Evolutionary conservation across 2,329 filamentous ascomycete genomes (phyloP).

Genomic region (Pseudogymnoascus pannorum): DNA sequence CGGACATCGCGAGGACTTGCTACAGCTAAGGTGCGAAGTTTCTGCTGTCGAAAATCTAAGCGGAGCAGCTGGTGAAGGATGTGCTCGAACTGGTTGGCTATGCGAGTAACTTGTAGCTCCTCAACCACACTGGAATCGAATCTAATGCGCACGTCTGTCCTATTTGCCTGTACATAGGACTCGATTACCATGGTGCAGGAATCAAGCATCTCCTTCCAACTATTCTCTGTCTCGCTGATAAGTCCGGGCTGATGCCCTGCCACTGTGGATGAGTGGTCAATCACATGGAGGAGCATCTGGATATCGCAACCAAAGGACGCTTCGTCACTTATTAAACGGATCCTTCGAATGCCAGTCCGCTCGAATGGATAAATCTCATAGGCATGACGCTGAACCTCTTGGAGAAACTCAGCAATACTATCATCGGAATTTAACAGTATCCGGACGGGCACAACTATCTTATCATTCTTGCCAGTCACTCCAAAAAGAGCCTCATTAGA

Average conservation of each 20-base stretch:
- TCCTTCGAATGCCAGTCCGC: background rate
- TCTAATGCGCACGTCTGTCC: background rate
- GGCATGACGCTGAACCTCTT: background rate
- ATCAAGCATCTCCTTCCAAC: background rate
- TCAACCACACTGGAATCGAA: background rate
- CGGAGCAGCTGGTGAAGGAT: background rate
- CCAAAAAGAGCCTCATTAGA: constrained; percentile 2
- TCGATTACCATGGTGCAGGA: background rate
- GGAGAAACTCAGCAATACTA: background rate
- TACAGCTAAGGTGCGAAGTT: background rate
- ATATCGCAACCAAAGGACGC: background rate
- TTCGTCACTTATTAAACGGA: background rate
- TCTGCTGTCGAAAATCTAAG: background rate
- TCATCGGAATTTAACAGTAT: background rate
- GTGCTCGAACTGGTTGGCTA: background rate
- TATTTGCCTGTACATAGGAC: background rate
- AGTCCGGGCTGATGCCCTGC: background rate
- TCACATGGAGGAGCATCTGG: background rate
- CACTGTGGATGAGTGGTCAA: background rate
- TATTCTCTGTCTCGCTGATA: background rate
- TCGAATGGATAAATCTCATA: background rate
- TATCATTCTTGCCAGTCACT: background rate
- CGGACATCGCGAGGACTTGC: background rate
- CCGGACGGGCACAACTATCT: background rate
- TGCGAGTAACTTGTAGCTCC: background rate